phyloP scores from a whole-genome alignment of 2,329 filamentous ascomycete species.

The Fusarium aywerte region DNA sequence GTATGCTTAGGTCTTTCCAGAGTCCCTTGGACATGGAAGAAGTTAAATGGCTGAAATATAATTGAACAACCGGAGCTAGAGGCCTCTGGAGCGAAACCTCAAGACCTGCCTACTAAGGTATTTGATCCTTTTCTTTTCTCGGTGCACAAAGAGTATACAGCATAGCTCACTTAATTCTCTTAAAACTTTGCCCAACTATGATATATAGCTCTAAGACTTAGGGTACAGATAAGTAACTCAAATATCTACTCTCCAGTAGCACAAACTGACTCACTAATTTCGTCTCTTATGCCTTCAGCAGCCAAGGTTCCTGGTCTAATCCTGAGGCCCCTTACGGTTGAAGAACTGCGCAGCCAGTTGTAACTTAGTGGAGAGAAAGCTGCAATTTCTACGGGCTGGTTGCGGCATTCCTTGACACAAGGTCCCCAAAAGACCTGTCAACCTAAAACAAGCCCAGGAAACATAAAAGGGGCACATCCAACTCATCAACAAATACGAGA shows the following conservation, averaged over 20 bases:
- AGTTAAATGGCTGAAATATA: background rate
- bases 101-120: background rate
- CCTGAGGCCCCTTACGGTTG: background rate
- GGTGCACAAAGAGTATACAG: no score
- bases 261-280: no score
- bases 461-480: slow-evolving; percentile 32
- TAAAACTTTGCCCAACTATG: no score
- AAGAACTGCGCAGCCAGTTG: background rate
- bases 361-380: slow-evolving; percentile 3
- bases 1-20: background rate
- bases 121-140: background rate
- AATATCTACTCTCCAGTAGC: no score
- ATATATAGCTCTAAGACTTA: no score
- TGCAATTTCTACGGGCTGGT: slow-evolving; percentile 18
- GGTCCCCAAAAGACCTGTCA: slow-evolving; percentile 9
- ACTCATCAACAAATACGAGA: slow-evolving; percentile 32
- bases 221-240: no score
- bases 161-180: no score
- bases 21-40: background rate
- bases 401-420: slow-evolving; percentile 19
- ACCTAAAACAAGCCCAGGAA: slow-evolving; percentile 31
- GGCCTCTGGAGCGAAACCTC: background rate
- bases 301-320: no score
- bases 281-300: no score
- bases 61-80: slow-evolving; percentile 17